Evolutionary conservation across 2,329 filamentous ascomycete species (phyloP).

Genomic region (Penicillium aurantiogriseum): DNA sequence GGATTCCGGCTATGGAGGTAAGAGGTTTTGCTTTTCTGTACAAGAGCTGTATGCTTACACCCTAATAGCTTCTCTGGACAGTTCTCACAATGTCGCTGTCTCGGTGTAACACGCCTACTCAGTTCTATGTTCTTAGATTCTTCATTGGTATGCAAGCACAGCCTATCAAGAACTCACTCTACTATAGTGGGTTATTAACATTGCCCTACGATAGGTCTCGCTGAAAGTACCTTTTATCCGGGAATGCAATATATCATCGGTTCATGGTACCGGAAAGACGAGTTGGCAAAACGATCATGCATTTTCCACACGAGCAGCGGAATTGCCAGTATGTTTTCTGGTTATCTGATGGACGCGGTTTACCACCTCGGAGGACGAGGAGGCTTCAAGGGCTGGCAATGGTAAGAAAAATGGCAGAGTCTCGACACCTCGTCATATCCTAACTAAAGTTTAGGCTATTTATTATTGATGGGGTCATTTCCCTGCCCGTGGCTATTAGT

Average conservation of each 20-base stretch:
- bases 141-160: conserved; percentile 42
- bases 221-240: conserved; percentile 53
- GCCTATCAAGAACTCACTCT: neutral
- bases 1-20: conserved; percentile 50
- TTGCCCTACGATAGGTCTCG: conserved; percentile 35
- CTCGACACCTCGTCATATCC: neutral
- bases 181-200: neutral
- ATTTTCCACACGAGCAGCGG: conserved; percentile 53
- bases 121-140: conserved; percentile 51
- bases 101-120: conserved; percentile 41
- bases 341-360: conserved; percentile 56
- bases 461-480: conserved; percentile 55
- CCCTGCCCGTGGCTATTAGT: conserved; percentile 51
- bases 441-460: conserved; percentile 42
- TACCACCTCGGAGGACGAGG: conserved; percentile 50
- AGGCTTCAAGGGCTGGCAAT: conserved; percentile 56
- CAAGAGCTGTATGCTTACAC: neutral
- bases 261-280: conserved; percentile 52
- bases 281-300: conserved; percentile 53
- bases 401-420: conserved; percentile 20
- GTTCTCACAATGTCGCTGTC: conserved; percentile 49
- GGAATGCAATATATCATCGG: conserved; percentile 55
- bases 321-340: conserved; percentile 46
- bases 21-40: conserved; percentile 12
- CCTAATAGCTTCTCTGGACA: conserved; percentile 45